Evolutionary conservation across 192 early-diverging fungal genomes (phyloP), one percentile per base, ranked within the genome.

Genomic region (Entomortierella parvispora): DNA sequence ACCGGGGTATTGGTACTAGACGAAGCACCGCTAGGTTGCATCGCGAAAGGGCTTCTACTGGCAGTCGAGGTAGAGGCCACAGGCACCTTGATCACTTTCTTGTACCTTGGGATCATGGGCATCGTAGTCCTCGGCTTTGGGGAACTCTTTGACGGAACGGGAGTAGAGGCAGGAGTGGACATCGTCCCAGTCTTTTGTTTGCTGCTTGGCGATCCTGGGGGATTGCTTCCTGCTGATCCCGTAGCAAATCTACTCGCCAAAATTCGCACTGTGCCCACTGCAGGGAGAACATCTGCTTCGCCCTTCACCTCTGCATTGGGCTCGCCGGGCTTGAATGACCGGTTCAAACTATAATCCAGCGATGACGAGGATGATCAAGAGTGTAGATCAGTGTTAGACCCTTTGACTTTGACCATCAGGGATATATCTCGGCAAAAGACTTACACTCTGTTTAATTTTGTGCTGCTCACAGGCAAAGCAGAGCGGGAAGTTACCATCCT

Each of bases 1-100:
- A 7, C 2, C 12, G 60, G 29, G 17, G 45, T 31, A 53, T 3
- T 28, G 26, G 51, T 17, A 31, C n/a, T 37, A 22, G 46, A 23
- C n/a, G 25, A 31, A 11, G 63, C 22, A 12, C n/a, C 18, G 28
- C 20, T 55, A 10, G 40, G 33, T 45, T 20, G 33, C 20, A 50
- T 55, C 18, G 61, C 69, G 15, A 58, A 72, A 4, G 48, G 11
- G 22, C 42, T 65, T 14, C 42, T 62, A 18, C 33, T 55, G 18
- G 8, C 12, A 44, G 28, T 25, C 9, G 48, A 17, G 2, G 31
- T 42, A 12, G 47, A 46, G 29, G 70, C 48, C 0, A 45, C 52
- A 1, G 74, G 74, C 55, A 77, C 68, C 56, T 77, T 77, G 54
- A 77, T 51, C 4, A 77, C 48, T 4, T 54, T 61, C 32, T 68